Evolutionary conservation across 2,329 filamentous ascomycete genomes (phyloP), one percentile per base, ranked within the genome.

Genomic region (Dryadomyces sulphureus): DNA sequence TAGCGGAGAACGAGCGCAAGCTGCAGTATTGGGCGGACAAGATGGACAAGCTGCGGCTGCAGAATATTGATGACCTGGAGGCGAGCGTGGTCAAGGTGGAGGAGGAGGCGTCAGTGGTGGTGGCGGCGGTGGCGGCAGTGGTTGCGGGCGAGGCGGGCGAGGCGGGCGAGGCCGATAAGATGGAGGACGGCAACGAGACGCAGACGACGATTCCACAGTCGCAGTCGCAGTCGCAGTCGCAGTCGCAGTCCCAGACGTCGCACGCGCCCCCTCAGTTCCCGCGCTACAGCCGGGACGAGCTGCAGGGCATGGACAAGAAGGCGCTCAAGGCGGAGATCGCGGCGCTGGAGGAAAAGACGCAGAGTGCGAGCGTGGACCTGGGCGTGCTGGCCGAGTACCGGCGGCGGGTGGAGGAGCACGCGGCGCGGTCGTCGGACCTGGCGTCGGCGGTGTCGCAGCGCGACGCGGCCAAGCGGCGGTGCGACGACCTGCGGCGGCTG

Each of bases 1-100:
- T 96, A 14, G 64, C 67, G 0, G 90, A 96, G 58, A 94, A 93
- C 62, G 80, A 93, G 60, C 89, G 85, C 63, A 79, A 84, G 49
- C 73, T 84, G 36, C 74, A 72, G 34, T 86, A 94, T 66, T 96
- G 89, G 88, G 70, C 88, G 46, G 86, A 94, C 49, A 95, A 96
- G 66, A 69, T 94, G 8, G 72, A 73, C 45, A 96, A 94, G 66
- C 75, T 98, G 22, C 65, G 73, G 3, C 67, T 96, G 34, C 88
- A 95, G 54, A 88, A 89, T 54, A 72, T 94, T 48, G 78, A 79
- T 44, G 83, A 87, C 50, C 68, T 87, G 24, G 67, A 67, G 24
- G 62, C 61, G 2, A 49, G 59, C 7, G 59, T 57, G 30, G 50
- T 59, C 11, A 57, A 62, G 39, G 55, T 56, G 6, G 52, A 52